These are phyloP conservation scores for Arabis alpina DNA, from an alignment of 345 rosid genomes.

Conservation along the genomic window DNA sequence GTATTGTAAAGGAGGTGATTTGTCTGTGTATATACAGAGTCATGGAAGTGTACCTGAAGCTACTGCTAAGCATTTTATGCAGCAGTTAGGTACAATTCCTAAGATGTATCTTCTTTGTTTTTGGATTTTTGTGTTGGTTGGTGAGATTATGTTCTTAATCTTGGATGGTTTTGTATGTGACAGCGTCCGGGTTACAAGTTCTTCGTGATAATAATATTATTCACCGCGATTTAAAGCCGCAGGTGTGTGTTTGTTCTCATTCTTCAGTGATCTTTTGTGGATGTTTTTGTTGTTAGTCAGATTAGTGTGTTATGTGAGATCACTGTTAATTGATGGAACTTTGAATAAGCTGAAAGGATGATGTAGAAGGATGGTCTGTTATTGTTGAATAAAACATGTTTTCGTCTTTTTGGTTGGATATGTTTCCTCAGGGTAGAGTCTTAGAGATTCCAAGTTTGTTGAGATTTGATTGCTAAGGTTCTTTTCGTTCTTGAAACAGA, in stretches of 20 bases:
- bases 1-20: slow-evolving; percentile 92
- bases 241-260: slow-evolving; percentile 63
- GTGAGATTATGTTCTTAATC: background rate
- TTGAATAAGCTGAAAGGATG: too few relatives aligned
- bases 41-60: slow-evolving; percentile 78
- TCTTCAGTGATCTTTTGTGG: too few relatives aligned
- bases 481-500: slow-evolving; percentile 59
- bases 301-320: too few relatives aligned
- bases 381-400: too few relatives aligned
- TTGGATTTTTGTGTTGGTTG: slow-evolving; percentile 26
- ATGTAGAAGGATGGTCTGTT: too few relatives aligned
- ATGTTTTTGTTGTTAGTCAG: too few relatives aligned
- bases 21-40: slow-evolving; percentile 77
- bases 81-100: slow-evolving; percentile 73
- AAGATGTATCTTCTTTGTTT: slow-evolving; percentile 12
- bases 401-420: too few relatives aligned
- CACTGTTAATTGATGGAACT: too few relatives aligned
- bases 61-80: slow-evolving; percentile 90
- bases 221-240: slow-evolving; percentile 96
- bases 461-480: slow-evolving; percentile 31
- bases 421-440: too few relatives aligned
- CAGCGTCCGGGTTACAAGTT: slow-evolving; percentile 85
- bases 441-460: slow-evolving; percentile 9
- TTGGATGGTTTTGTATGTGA: slow-evolving; percentile 5
- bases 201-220: slow-evolving; percentile 93